Conservation (phyloP, 371 early-diverging fungal genomes). For the Circinella umbellata region DNA sequence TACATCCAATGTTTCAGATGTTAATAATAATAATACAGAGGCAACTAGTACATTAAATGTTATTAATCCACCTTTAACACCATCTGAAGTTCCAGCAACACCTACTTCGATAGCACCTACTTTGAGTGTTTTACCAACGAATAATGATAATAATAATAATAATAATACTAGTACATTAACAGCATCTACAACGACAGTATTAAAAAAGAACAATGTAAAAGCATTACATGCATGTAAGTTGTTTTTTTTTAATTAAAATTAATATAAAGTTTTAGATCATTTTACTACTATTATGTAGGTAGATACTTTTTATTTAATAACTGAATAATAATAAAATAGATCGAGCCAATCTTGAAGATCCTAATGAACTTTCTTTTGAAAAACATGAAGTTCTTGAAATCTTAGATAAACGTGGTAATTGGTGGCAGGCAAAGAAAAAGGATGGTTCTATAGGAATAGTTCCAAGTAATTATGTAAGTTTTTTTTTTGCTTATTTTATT, state of each 20-base stretch:
- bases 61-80: too few relatives aligned
- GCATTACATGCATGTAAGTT: conserved; percentile 15
- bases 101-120: background rate
- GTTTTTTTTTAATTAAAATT: background rate
- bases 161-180: background rate
- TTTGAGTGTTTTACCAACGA: background rate
- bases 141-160: background rate
- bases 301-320: background rate
- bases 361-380: conserved; percentile 85
- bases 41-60: too few relatives aligned
- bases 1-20: too few relatives aligned
- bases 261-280: too few relatives aligned
- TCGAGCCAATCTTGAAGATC: conserved; percentile 87
- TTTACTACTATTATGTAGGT: too few relatives aligned
- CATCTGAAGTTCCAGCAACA: too few relatives aligned
- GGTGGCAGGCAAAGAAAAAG: conserved; percentile 92
- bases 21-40: background rate
- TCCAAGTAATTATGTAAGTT: conserved; percentile 85
- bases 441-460: conserved; percentile 90
- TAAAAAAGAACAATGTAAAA: conserved; percentile 5
- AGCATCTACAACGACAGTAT: background rate
- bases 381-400: conserved; percentile 89
- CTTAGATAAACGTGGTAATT: conserved; percentile 88
- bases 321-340: conserved; percentile 35
- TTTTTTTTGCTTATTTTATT: too few relatives aligned